A percentile compares a stretch with the other conserved stretches of the same genome.
phyloP scores from a whole-genome alignment of 805 yeast genomes.

The Wickerhamiella occidentalis region DNA sequence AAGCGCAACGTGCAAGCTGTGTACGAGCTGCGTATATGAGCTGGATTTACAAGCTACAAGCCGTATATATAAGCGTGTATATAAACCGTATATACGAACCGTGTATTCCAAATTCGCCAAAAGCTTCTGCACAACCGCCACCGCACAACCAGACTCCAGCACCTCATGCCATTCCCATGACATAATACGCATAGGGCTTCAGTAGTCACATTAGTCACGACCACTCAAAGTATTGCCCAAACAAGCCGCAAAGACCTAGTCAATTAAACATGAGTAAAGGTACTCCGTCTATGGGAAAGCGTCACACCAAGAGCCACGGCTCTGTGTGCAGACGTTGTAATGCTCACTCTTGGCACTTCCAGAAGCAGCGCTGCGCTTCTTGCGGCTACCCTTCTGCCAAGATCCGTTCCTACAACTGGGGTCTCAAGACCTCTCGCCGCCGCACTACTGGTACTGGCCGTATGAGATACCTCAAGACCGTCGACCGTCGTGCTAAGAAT shows the following conservation, averaged over 20 bases:
- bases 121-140: too few relatives aligned
- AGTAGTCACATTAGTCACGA: background rate
- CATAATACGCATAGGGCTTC: slow-evolving; percentile 2
- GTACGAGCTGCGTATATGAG: too few relatives aligned
- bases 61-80: too few relatives aligned
- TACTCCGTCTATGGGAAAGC: slow-evolving; percentile 99
- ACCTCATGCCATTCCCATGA: background rate
- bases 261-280: slow-evolving; percentile 48
- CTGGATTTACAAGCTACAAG: too few relatives aligned
- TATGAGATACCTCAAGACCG: slow-evolving; percentile 94
- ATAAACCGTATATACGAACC: too few relatives aligned
- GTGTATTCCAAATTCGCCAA: too few relatives aligned
- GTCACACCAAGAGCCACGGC: slow-evolving; percentile 96
- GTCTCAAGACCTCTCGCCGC: slow-evolving; percentile 98
- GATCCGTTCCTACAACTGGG: slow-evolving; percentile 93
- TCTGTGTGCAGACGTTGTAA: slow-evolving; percentile 96
- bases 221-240: slow-evolving; percentile 7
- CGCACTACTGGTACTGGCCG: slow-evolving; percentile 99
- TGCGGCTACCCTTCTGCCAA: slow-evolving; percentile 99
- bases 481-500: slow-evolving; percentile 96
- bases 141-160: too few relatives aligned
- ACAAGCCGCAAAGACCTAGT: slow-evolving; percentile 6
- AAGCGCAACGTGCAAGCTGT: too few relatives aligned
- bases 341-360: slow-evolving; percentile 95
- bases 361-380: slow-evolving; percentile 96